A percentile compares a stretch with the other conserved stretches of the same genome.
Conservation (phyloP, 441 rosid species). For the Viola pubescens region DNA sequence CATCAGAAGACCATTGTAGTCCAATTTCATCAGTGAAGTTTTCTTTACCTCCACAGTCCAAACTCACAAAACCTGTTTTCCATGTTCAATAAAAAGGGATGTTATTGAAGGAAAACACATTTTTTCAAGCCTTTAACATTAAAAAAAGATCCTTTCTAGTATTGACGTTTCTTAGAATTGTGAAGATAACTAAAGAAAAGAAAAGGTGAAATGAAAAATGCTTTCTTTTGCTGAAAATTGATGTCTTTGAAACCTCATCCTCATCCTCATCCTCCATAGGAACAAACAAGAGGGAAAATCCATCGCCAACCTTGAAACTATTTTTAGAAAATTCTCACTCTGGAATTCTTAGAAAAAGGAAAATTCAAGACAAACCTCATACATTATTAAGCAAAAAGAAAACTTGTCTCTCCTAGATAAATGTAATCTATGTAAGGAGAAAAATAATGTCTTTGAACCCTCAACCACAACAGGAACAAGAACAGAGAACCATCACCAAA, state of each 20-base stretch:
- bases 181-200: neutral
- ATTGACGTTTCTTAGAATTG: too few relatives aligned
- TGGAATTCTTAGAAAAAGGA: neutral
- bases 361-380: neutral
- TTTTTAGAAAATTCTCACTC: neutral
- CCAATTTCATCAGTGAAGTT: constrained; percentile 76
- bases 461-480: neutral
- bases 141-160: neutral
- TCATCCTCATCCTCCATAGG: neutral
- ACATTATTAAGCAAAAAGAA: neutral
- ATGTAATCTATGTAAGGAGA: neutral
- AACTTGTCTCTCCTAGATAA: neutral
- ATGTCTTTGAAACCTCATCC: neutral
- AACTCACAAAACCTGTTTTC: constrained; percentile 81
- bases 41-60: constrained; percentile 76
- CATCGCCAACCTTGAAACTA: neutral
- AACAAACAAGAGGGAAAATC: neutral
- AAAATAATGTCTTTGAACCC: constrained; percentile 4
- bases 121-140: neutral
- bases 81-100: constrained; percentile 13
- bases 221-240: too few relatives aligned
- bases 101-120: neutral
- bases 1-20: constrained; percentile 70
- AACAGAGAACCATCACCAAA: neutral
- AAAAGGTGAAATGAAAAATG: neutral